Evolutionary conservation across 495 filamentous ascomycete genomes (phyloP).

Genomic region (Staphylotrichum tortipilum): DNA sequence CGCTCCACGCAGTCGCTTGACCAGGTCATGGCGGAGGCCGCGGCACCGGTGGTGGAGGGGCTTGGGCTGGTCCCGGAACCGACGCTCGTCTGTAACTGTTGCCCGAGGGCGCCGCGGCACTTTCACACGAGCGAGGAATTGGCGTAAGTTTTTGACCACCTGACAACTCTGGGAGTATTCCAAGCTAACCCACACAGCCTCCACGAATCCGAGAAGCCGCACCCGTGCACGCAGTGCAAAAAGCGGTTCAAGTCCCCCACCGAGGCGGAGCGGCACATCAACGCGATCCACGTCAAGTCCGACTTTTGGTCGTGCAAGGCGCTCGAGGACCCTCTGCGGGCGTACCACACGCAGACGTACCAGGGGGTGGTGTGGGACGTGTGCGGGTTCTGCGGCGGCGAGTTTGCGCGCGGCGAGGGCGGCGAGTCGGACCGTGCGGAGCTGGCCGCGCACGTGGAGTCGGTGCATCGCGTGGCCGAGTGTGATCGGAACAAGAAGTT

Average conservation of each 20-base stretch:
- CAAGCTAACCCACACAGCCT: slow-evolving; percentile 10
- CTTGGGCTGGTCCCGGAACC: background rate
- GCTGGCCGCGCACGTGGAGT: slow-evolving; percentile 55
- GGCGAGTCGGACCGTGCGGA: background rate
- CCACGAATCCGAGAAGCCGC: slow-evolving; percentile 76
- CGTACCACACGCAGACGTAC: slow-evolving; percentile 56
- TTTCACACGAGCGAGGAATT: slow-evolving; percentile 66
- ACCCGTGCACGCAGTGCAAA: slow-evolving; percentile 67
- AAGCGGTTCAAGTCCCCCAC: slow-evolving; percentile 89
- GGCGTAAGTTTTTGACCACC: slow-evolving; percentile 43
- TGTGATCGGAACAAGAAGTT: slow-evolving; percentile 85
- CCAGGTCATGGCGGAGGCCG: background rate
- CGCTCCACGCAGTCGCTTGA: background rate
- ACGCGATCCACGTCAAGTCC: slow-evolving; percentile 75
- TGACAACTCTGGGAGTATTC: background rate
- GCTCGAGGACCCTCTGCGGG: slow-evolving; percentile 39
- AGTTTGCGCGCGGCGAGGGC: slow-evolving; percentile 64
- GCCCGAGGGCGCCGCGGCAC: slow-evolving; percentile 77
- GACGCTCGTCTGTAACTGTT: slow-evolving; percentile 64
- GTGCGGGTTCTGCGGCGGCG: slow-evolving; percentile 79
- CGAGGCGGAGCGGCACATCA: slow-evolving; percentile 81
- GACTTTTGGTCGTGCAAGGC: slow-evolving; percentile 81
- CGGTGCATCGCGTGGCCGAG: slow-evolving; percentile 71
- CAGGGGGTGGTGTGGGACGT: slow-evolving; percentile 46
- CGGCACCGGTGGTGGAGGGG: too few relatives aligned